phyloP scores from a whole-genome alignment of 2,329 filamentous ascomycete species.

The Alternaria atra region DNA sequence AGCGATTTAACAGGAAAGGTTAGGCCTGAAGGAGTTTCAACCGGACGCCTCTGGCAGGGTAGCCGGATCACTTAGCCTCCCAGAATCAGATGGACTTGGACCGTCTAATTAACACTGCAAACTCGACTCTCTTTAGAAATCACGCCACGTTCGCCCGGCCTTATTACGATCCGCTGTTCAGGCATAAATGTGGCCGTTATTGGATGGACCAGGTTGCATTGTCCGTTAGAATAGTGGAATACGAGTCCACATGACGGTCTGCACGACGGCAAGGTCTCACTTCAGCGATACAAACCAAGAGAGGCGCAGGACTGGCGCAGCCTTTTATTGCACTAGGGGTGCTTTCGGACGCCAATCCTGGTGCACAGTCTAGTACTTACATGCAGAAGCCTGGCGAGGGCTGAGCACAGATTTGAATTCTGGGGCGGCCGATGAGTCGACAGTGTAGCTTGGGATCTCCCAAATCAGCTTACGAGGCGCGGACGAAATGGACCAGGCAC shows the following conservation, averaged over 20 bases:
- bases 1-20: constrained; percentile 14
- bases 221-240: constrained; percentile 12
- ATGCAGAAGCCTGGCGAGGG: constrained; percentile 9
- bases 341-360: constrained; percentile 18
- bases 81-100: background rate
- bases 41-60: constrained; percentile 4
- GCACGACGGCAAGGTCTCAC: constrained; percentile 16
- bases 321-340: no score
- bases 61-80: background rate
- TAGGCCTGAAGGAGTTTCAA: constrained; percentile 1
- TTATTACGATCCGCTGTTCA: constrained; percentile 10
- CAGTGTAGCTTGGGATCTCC: constrained; percentile 6
- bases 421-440: constrained; percentile 15
- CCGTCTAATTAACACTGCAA: background rate
- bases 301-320: constrained; percentile 9
- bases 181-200: background rate
- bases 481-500: no score
- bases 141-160: constrained; percentile 7
- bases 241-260: constrained; percentile 19
- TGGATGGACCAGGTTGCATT: constrained; percentile 17
- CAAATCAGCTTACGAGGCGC: no score
- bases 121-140: constrained; percentile 13
- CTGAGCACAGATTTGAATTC: constrained; percentile 15
- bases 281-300: constrained; percentile 9
- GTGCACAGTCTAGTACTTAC: constrained; percentile 8